Evolutionary conservation across 2,329 filamentous ascomycete species (phyloP), one percentile per base, ranked within the genome.

Genomic region (Emergomyces orientalis): DNA sequence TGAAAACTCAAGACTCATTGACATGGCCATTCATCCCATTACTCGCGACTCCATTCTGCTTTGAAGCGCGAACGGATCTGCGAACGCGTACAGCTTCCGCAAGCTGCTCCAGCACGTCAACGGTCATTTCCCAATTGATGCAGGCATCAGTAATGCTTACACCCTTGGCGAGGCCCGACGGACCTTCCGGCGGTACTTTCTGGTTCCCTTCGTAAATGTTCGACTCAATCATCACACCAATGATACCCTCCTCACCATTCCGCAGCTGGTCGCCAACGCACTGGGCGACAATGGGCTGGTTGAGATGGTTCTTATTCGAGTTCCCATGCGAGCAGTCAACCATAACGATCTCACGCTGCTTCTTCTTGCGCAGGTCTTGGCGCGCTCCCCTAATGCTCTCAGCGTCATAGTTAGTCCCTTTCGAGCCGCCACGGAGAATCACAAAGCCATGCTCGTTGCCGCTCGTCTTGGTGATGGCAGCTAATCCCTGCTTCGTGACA

Each of bases 271-370:
- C 90, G 39, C 84, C 88, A 65, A 99, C 81, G 60, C 82, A 83
- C 75, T 88, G 85, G 67, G 93, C 91, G 54, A 97, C 93, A 79
- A 93, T 88, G 71, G 94, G 94, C 80, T 99, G 93, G 79, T 99
- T 99, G 72, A 89, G 88, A 81, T 97, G 93, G 81, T 97, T 87
- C 81, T 99, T 99, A 77, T 89, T 90, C 25, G 93, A 97, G 82
- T 99, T 99, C 63, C 94, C 94, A 75, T 99, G 94, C 27, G 92
- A 97, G 83, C 94, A 99, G 78, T 99, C 94, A 63, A 99, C 86
- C 94, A 99, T 99, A 79, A 99, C 88, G 67, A 92, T 88, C 77
- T 91, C 84, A 72, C 88, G 88, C 75, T 94, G 88, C 64, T 87
- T 87, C 84, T 96, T 96, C 78, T 90, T 88, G 67, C 78, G 80